A percentile compares a stretch with the other conserved stretches of the same genome.
Evolutionary conservation across 1,139 yeast genomes (phyloP).

Genomic region (Arxiozyma bovina): DNA sequence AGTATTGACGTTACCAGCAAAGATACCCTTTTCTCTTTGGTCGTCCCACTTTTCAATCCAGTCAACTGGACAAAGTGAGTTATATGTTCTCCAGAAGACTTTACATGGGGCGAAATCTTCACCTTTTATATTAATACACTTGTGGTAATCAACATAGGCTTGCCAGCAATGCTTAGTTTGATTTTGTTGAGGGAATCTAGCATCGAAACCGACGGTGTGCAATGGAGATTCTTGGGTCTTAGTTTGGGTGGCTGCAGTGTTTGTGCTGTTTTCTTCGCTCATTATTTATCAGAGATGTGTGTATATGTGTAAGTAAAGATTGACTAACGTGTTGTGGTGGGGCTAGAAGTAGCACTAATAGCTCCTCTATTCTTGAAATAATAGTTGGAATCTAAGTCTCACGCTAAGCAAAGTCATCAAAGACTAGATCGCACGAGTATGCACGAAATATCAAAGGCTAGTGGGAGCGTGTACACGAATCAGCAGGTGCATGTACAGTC

Average conservation of each 20-base stretch:
- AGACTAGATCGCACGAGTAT: no score
- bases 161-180: conserved; percentile 99
- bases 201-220: conserved; percentile 81
- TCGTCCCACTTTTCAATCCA: conserved; percentile 97
- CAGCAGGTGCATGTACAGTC: not conserved
- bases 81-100: conserved; percentile 85
- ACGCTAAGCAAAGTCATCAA: no score
- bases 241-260: not conserved
- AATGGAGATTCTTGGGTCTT: conserved; percentile 29
- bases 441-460: no score
- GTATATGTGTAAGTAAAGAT: not conserved
- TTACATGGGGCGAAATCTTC: conserved; percentile 97
- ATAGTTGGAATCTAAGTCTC: no score
- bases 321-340: not conserved
- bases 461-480: not conserved
- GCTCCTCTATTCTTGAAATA: not conserved
- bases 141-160: conserved; percentile 94
- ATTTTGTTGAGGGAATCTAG: conserved; percentile 94
- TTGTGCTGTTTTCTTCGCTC: not conserved
- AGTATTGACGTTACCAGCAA: conserved; percentile 45
- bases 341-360: not conserved
- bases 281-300: not conserved
- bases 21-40: conserved; percentile 70
- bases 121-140: conserved; percentile 93
- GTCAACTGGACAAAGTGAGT: conserved; percentile 82